A percentile compares a stretch with the other conserved stretches of the same genome.
Evolutionary conservation across 2,329 filamentous ascomycete species (phyloP).

Genomic region (Cadophora luteo-olivacea): DNA sequence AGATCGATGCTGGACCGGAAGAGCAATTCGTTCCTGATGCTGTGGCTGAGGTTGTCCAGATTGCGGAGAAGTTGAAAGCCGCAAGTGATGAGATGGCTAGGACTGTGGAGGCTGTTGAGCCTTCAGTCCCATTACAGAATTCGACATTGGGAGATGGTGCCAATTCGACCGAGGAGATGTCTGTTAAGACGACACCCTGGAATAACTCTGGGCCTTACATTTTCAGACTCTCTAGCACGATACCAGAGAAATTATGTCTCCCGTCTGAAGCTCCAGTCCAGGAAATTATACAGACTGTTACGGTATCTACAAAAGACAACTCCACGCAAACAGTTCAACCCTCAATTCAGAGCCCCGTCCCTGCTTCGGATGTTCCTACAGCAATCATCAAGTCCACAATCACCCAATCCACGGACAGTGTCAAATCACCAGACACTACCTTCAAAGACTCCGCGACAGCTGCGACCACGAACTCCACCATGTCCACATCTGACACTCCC

Average conservation of each 20-base stretch:
- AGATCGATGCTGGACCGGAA: constrained; percentile 31
- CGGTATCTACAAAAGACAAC: background rate
- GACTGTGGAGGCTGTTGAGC: constrained; percentile 11
- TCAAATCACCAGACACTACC: background rate
- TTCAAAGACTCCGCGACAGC: constrained; percentile 14
- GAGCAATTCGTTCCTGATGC: constrained; percentile 45
- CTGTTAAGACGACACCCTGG: constrained; percentile 21
- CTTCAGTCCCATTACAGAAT: constrained; percentile 12
- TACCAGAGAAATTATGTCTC: constrained; percentile 27
- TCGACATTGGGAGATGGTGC: background rate
- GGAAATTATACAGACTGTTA: background rate
- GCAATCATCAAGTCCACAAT: background rate
- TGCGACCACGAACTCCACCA: constrained; percentile 23
- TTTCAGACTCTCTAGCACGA: constrained; percentile 11
- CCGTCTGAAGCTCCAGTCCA: constrained; percentile 27
- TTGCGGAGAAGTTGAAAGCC: constrained; percentile 31
- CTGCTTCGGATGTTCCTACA: background rate
- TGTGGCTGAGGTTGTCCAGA: constrained; percentile 41
- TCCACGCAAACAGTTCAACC: background rate
- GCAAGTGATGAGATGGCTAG: constrained; percentile 32
- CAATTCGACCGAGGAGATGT: background rate
- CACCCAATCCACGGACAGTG: constrained; percentile 4
- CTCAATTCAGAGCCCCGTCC: constrained; percentile 1
- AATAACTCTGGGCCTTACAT: constrained; percentile 25
- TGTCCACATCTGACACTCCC: constrained; percentile 22